Evolutionary conservation across 176 grass and related monocot species (phyloP).

Genomic region (Coix lacrymajobi): DNA sequence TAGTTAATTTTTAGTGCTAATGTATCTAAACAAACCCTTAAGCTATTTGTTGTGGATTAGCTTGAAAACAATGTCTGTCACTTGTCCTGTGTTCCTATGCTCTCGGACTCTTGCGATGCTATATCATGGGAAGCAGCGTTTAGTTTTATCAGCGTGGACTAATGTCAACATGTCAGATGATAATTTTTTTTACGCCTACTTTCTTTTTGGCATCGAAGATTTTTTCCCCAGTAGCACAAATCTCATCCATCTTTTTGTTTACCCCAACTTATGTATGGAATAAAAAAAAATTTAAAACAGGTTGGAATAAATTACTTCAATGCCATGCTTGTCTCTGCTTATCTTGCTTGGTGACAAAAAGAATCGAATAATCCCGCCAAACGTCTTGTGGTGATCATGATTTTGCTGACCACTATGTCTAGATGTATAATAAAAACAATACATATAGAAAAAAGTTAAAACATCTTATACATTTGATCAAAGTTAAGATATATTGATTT

Average conservation of each 20-base stretch:
- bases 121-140: not conserved
- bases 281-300: no score
- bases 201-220: not conserved
- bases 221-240: not conserved
- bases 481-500: no score
- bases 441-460: no score
- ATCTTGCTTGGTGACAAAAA: not conserved
- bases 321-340: not conserved
- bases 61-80: not conserved
- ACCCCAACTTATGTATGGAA: not conserved
- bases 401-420: no score
- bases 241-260: not conserved
- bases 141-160: not conserved
- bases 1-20: no score
- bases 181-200: no score
- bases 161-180: not conserved
- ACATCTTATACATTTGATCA: no score
- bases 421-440: no score
- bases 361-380: not conserved
- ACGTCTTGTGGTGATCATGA: no score
- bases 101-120: not conserved
- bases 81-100: not conserved
- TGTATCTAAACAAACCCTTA: not conserved
- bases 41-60: not conserved
- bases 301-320: no score